A percentile compares a stretch with the other conserved stretches of the same genome.
Evolutionary conservation across 2,329 filamentous ascomycete species (phyloP).

Genomic region (Fusarium brachygibbosum): DNA sequence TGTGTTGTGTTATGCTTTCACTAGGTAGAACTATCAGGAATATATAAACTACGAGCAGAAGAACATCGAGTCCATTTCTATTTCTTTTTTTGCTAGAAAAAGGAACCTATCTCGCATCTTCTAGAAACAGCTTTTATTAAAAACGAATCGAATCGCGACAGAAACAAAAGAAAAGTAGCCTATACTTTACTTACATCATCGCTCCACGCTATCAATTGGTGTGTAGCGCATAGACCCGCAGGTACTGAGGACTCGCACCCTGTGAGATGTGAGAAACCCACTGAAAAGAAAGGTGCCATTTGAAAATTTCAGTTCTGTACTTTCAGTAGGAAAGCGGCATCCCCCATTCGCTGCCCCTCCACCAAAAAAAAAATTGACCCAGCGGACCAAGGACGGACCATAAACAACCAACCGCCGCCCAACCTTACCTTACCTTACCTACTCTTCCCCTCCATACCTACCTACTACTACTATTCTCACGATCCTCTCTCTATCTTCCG

Average conservation of each 20-base stretch:
- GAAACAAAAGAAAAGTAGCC: conserved; percentile 11
- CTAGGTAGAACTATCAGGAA: background rate
- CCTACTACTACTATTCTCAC: conserved; percentile 19
- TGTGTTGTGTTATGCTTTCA: background rate
- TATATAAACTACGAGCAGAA: conserved; percentile 16
- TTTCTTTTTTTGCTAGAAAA: conserved; percentile 1
- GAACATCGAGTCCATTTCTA: background rate
- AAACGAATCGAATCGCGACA: conserved; percentile 6
- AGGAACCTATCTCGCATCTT: conserved; percentile 19
- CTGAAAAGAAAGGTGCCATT: conserved; percentile 28
- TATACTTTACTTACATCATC: conserved; percentile 42
- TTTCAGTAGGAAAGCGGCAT: conserved; percentile 29
- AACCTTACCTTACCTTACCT: conserved; percentile 25
- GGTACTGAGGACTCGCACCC: conserved; percentile 27
- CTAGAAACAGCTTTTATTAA: conserved; percentile 27
- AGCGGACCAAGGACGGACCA: conserved; percentile 26
- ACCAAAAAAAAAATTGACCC: conserved; percentile 36
- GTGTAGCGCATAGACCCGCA: conserved; percentile 28
- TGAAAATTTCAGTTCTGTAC: conserved; percentile 36
- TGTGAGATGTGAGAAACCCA: conserved; percentile 22
- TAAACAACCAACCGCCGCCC: conserved; percentile 39
- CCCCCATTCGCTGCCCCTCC: conserved; percentile 38
- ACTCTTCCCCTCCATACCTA: conserved; percentile 30
- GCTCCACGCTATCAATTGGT: background rate
- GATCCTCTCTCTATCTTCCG: conserved; percentile 32